Conservation (phyloP, 495 filamentous ascomycete genomes). For the Amphirosellinia nigrospora region DNA sequence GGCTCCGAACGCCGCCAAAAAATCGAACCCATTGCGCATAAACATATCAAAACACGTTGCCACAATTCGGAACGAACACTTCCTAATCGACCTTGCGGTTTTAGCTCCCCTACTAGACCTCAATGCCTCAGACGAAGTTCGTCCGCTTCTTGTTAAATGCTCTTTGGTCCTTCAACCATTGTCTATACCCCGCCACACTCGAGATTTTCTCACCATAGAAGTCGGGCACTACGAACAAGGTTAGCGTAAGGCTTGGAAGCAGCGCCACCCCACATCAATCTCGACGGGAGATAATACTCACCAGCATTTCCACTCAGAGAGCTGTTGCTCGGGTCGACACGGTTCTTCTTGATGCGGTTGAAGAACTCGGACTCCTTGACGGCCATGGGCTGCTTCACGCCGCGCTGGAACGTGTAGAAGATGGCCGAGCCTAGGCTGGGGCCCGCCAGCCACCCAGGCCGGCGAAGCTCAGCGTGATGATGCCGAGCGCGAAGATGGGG, state of each 20-base stretch:
- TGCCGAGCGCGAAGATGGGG: slow-evolving; percentile 80
- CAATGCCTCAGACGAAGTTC: slow-evolving; percentile 52
- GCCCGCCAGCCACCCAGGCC: slow-evolving; percentile 86
- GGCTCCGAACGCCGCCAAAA: slow-evolving; percentile 39
- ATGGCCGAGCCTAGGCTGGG: slow-evolving; percentile 77
- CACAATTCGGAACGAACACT: slow-evolving; percentile 16
- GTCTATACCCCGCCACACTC: slow-evolving; percentile 85
- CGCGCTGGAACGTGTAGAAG: slow-evolving; percentile 74
- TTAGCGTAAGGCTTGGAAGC: slow-evolving; percentile 13
- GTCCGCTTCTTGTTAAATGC: slow-evolving; percentile 94
- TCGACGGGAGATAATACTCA: slow-evolving; percentile 40
- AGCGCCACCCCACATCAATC: background rate
- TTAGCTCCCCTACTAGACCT: background rate
- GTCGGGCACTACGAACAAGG: slow-evolving; percentile 55
- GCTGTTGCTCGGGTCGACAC: slow-evolving; percentile 77
- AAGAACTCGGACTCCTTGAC: slow-evolving; percentile 92
- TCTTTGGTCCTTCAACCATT: slow-evolving; percentile 96
- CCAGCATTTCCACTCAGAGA: slow-evolving; percentile 62
- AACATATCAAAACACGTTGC: slow-evolving; percentile 14
- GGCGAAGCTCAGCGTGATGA: slow-evolving; percentile 73
- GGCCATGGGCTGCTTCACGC: slow-evolving; percentile 69
- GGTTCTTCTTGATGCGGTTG: slow-evolving; percentile 81
- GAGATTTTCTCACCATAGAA: slow-evolving; percentile 95
- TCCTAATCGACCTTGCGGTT: slow-evolving; percentile 17
- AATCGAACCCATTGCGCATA: slow-evolving; percentile 18